Evolutionary conservation across 805 yeast species (phyloP), one percentile per base, ranked within the genome.

Genomic region (Kuraishia cidri): DNA sequence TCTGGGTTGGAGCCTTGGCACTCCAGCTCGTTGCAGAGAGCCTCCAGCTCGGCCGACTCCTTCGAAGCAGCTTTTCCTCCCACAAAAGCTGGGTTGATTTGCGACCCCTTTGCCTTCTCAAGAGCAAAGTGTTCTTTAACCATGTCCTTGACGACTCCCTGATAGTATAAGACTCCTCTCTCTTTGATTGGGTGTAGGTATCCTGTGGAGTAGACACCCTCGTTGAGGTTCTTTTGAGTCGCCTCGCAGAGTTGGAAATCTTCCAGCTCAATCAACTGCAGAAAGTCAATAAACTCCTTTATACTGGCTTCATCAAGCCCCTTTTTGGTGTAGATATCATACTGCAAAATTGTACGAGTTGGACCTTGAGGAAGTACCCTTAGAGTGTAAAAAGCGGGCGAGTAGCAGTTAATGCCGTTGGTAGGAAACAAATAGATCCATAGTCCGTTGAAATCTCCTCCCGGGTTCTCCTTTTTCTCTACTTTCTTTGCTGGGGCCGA

Each of bases 381-480:
- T 39, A 74, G 72, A 6, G 75, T 64, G 50, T 74, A 74, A 74
- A 76, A 74, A 8, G 79, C 79, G 42, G 79, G 79, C 0, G 79
- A 72, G 45, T 74, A 74, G 45, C 80, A 73, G 50, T 74, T 72
- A 48, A 73, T 50, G 30, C 79, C 79, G 46, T 71, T 71, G 30
- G 64, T 69, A 35, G 80, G 80, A 58, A 61, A 73, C 37, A 70
- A 52, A 48, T 73, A 74, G 36, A 73, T 66, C 79, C 79, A 74
- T 46, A 74, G 58, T 9, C 79, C 79, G 45, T 74, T 70, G 54
- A 69, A 70, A 8, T 63, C 69, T 37, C 80, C 80, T 35, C 79
- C 79, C 18, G 69, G 69, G 55, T 73, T 73, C 35, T 52, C 58
- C 38, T 61, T 62, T 50, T 54, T 53, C 10, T 20, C 30, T 14